Conservation (phyloP, 305 asterid genomes). For the Fraxinus xanthoxyloides region DNA sequence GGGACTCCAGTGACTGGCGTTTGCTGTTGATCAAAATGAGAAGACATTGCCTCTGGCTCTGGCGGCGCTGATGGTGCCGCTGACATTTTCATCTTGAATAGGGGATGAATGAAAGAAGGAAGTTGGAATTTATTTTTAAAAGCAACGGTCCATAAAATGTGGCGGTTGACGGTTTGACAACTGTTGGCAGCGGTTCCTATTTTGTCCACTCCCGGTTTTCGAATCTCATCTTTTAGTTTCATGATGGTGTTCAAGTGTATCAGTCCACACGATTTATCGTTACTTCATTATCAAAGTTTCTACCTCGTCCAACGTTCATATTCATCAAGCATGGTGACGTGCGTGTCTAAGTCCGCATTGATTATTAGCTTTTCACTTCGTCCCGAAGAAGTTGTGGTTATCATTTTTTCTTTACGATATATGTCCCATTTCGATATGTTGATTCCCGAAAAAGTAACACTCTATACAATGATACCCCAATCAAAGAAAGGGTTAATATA, state of each 20-base stretch:
- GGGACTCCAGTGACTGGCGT: not conserved
- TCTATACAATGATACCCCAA: no score
- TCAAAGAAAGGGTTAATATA: no score
- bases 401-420: no score
- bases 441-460: no score
- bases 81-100: not conserved
- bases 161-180: constrained; percentile 19
- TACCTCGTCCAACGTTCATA: not conserved
- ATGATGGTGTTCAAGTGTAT: not conserved
- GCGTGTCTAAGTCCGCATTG: not conserved
- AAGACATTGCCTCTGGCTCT: constrained; percentile 17
- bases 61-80: constrained; percentile 32
- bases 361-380: not conserved
- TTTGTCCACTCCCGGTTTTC: not conserved
- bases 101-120: not conserved
- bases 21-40: not conserved
- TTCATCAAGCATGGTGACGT: not conserved
- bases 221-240: no score
- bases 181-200: constrained; percentile 13
- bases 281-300: not conserved
- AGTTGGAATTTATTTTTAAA: not conserved
- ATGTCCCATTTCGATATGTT: no score
- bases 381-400: not conserved
- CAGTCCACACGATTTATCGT: not conserved
- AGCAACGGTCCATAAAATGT: constrained; percentile 19